Evolutionary conservation across 257 asterid species (phyloP), one percentile per base, ranked within the genome.

Genomic region (Jacaranda mimosifolia): DNA sequence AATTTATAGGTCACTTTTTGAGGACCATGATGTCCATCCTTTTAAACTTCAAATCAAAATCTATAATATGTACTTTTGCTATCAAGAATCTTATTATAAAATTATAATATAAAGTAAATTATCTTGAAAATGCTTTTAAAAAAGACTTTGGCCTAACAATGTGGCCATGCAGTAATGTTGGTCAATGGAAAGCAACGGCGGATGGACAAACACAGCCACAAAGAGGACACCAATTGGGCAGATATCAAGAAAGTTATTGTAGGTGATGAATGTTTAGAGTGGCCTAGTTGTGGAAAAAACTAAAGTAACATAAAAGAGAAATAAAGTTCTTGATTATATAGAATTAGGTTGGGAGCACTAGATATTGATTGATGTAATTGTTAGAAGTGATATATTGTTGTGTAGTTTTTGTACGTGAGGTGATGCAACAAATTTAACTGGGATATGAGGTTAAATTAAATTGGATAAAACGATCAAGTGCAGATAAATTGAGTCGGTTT

Each of bases 21-120:
- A 19, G 51, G 72, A 43, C 85, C 85, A 77, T 77, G 45, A 75
- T 32, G 52, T 9, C 21, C 42, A 71, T 71, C 39, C 7, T 35
- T 53, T 13, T 21, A 42, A 42, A 42, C 46, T 42, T 42, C 46
- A 1, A 59, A 59, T 62, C 18, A 49, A 49, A 32, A 39, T 64
- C 42, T 45, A 9, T 36, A 53, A 6, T 57, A n/a, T 55, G 40
- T 55, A 62, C 64, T 62, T 62, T 68, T 52, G 0, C 26, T 59
- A 60, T 67, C 75, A 17, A 45, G 49, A 75, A 69, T 42, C 74
- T 26, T 18, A 42, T 26, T 18, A 42, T 42, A 2, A 26, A 80
- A n/a, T 70, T 26, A 26, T 43, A 6, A 45, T 57, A 32, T 57
- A 56, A 45, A 32, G n/a, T 36, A 52, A 64, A 64, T 39, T 39